Evolutionary conservation across 2,329 filamentous ascomycete genomes (phyloP), one percentile per base, ranked within the genome.

Genomic region (Xylaria digitata): DNA sequence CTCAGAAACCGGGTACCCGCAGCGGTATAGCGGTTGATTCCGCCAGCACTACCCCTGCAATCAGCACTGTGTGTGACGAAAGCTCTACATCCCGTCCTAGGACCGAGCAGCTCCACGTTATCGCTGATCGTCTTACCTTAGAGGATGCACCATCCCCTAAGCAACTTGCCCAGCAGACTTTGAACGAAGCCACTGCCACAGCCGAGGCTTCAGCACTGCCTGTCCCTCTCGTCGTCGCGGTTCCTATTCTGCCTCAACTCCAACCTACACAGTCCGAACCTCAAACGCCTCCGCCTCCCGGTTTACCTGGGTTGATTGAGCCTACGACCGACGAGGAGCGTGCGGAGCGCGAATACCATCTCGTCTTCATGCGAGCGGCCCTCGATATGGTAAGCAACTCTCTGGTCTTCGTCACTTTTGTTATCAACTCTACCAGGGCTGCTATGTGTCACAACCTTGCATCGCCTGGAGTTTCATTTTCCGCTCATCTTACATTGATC

Each of bases 341-440:
- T 63, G 75, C 75, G 45, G 82, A 85, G 68, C 78, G 77, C 60
- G 78, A 77, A 37, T 75, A 82, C 23, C 85, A 87, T 70, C 79
- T 84, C 65, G 78, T 77, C 49, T 97, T 94, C 81, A 97, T 96
- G 88, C 87, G 90, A 72, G 90, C 95, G 78, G 94, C 94, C 69
- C 86, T 97, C 72, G 86, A 89, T 72, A 96, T 97, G 93, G 92
- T 95, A 82, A 74, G 58, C 7, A 26, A 34, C 7, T 50, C 40
- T 32, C 15, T 21, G 21, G 7, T 30, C 13, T 15, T 15, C 13
- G 6, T 43, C 61, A 1, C 45, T 61, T 21, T 50, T 34, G 26
- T 17, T 46, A 57, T 58, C 8, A 61, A 3, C 63, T 48, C 40
- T 21, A 26, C 19, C 9, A 17, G 46, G 48, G 11, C 17, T 45